Evolutionary conservation across 2,329 filamentous ascomycete species (phyloP).

Genomic region (Penicillium psychrosexuale): DNA sequence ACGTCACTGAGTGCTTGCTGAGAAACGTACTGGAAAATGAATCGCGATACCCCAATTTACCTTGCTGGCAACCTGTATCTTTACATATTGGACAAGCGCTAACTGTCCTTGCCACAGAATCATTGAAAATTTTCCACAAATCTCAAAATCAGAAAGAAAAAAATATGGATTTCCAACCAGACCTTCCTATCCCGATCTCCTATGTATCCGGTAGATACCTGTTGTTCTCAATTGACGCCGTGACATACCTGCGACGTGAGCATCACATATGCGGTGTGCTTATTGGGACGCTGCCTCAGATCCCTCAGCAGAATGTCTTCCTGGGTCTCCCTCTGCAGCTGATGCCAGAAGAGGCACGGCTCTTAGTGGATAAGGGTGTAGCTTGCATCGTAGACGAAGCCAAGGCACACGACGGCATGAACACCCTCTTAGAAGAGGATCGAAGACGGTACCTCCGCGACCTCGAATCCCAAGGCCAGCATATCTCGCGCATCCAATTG

Average conservation of each 20-base stretch:
- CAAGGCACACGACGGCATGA: conserved; percentile 65
- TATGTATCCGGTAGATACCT: conserved; percentile 77
- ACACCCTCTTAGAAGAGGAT: conserved; percentile 56
- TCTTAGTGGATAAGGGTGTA: conserved; percentile 72
- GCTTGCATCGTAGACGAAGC: conserved; percentile 80
- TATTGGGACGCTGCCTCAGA: conserved; percentile 83
- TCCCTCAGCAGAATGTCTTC: conserved; percentile 93
- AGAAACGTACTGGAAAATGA: conserved; percentile 45
- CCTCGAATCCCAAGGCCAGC: conserved; percentile 54
- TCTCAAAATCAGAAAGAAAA: conserved; percentile 7
- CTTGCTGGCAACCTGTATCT: neutral
- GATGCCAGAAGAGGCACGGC: conserved; percentile 81
- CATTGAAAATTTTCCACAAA: conserved; percentile 11
- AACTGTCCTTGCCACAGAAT: conserved; percentile 19
- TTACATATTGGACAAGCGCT: conserved; percentile 8
- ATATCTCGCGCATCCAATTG: conserved; percentile 47
- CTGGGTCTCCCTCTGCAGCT: conserved; percentile 83
- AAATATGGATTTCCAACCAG: conserved; percentile 37
- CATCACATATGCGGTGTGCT: conserved; percentile 84
- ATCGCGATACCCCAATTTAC: conserved; percentile 12
- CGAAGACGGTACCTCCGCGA: conserved; percentile 60
- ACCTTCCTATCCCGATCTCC: conserved; percentile 72
- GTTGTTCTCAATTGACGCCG: conserved; percentile 80
- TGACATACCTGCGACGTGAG: conserved; percentile 71
- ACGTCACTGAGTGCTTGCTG: conserved; percentile 42